Evolutionary conservation across 306 rosid species (phyloP).

Genomic region (Begonia loranthoides): DNA sequence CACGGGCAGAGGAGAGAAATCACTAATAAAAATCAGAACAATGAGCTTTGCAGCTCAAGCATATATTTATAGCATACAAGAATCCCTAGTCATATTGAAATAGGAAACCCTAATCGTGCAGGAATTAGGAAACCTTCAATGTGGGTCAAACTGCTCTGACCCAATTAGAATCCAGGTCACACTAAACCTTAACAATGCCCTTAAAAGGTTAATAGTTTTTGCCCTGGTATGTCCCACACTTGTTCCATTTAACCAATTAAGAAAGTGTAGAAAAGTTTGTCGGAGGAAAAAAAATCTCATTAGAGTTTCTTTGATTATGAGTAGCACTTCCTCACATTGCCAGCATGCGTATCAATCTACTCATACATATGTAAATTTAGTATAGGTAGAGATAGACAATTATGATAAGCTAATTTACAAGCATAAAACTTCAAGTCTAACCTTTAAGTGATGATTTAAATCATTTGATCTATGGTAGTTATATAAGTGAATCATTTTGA

Average conservation of each 20-base stretch:
- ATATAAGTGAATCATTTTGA: conserved; percentile 75
- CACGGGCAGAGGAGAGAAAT: no score
- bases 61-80: no score
- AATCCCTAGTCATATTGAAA: no score
- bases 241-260: conserved; percentile 24
- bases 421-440: conserved; percentile 15
- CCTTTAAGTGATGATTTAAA: conserved; percentile 59
- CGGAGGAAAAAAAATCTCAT: conserved; percentile 8
- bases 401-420: conserved; percentile 10
- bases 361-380: conserved; percentile 15
- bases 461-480: conserved; percentile 46
- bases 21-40: no score
- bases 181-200: no score
- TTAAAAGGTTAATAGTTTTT: conserved; percentile 48
- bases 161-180: no score
- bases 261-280: conserved; percentile 9
- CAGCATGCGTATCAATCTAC: conserved; percentile 74
- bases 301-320: conserved; percentile 9
- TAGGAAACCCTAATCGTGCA: no score
- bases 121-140: no score
- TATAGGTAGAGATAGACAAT: no score
- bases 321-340: conserved; percentile 25
- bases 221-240: conserved; percentile 79
- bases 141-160: no score
- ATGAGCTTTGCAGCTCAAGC: no score